A percentile compares a stretch with the other conserved stretches of the same genome.
phyloP scores from a whole-genome alignment of 768 basidiomycete species.

The Boletus pseudo-olivaceus region DNA sequence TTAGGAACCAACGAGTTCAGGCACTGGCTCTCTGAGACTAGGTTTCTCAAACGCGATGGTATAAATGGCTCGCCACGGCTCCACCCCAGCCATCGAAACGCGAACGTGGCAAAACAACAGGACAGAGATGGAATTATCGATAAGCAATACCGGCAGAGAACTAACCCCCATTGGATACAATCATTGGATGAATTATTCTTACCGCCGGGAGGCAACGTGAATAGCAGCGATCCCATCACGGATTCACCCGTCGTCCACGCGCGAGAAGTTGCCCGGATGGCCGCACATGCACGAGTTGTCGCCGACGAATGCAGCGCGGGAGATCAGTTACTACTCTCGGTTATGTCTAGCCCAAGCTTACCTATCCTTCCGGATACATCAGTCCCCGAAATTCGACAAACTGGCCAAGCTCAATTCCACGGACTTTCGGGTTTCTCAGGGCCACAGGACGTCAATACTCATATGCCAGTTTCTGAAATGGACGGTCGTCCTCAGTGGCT shows the following conservation, averaged over 20 bases:
- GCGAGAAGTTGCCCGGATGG: constrained; percentile 8
- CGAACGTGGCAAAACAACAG: constrained; percentile 9
- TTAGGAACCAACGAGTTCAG: constrained; percentile 27
- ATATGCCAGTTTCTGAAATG: constrained; percentile 4
- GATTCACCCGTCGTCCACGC: constrained; percentile 29
- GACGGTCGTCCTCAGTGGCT: constrained; percentile 4
- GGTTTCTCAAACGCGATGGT: constrained; percentile 22
- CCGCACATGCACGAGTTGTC: constrained; percentile 6
- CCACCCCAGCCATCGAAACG: constrained; percentile 11
- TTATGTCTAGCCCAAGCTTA: constrained; percentile 4
- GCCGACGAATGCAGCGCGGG: constrained; percentile 10
- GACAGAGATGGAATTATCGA: constrained; percentile 2
- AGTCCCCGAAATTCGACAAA: constrained; percentile 9
- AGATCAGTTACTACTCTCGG: constrained; percentile 13
- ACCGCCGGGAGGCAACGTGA: constrained; percentile 1
- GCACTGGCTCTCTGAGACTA: constrained; percentile 31
- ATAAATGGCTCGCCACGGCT: constrained; percentile 11
- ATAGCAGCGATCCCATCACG: constrained; percentile 6
- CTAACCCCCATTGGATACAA: constrained; percentile 7
- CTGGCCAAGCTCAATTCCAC: constrained; percentile 17
- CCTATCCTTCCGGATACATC: constrained; percentile 5
- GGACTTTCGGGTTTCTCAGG: constrained; percentile 28
- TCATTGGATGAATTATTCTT: constrained; percentile 30
- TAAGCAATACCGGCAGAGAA: constrained; percentile 5
- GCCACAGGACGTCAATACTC: constrained; percentile 9